Evolutionary conservation across 768 basidiomycete genomes (phyloP).

Genomic region (Multifurca ochricompacta): DNA sequence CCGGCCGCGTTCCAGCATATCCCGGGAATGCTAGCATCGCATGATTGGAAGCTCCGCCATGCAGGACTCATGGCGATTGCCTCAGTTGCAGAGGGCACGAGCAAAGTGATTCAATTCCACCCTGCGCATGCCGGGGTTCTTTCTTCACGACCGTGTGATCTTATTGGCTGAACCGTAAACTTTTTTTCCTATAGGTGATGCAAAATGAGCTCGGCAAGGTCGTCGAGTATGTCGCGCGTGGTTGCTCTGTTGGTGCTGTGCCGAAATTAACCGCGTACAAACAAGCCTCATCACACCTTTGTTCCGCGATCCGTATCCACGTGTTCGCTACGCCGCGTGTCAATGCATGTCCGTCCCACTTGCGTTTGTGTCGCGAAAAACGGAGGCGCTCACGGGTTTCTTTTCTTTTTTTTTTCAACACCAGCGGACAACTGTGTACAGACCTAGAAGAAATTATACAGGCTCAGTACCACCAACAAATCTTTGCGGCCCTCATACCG

Average conservation of each 20-base stretch:
- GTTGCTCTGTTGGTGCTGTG: neutral
- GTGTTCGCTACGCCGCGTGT: constrained; percentile 69
- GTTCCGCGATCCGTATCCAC: constrained; percentile 72
- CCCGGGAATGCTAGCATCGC: constrained; percentile 71
- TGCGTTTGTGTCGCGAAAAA: neutral
- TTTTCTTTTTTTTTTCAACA: too few species aligned
- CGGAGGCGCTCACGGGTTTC: neutral
- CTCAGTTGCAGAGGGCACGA: constrained; percentile 77
- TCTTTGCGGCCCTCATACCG: constrained; percentile 64
- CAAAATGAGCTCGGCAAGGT: constrained; percentile 75
- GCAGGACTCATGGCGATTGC: constrained; percentile 86
- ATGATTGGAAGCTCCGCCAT: constrained; percentile 81
- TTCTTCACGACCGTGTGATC: neutral
- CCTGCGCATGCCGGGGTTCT: neutral
- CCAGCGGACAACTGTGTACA: constrained; percentile 86
- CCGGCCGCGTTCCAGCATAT: constrained; percentile 79
- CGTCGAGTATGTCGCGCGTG: constrained; percentile 51
- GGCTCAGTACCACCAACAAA: constrained; percentile 54
- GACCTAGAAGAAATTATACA: constrained; percentile 85
- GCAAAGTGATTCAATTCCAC: constrained; percentile 37
- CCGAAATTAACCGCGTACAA: neutral
- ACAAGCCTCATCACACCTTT: constrained; percentile 64
- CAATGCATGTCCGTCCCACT: constrained; percentile 61
- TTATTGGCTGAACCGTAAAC: neutral
- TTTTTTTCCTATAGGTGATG: constrained; percentile 46